Evolutionary conservation across 352 stramenopile species (phyloP).

Genomic region (Pythium volutum): DNA sequence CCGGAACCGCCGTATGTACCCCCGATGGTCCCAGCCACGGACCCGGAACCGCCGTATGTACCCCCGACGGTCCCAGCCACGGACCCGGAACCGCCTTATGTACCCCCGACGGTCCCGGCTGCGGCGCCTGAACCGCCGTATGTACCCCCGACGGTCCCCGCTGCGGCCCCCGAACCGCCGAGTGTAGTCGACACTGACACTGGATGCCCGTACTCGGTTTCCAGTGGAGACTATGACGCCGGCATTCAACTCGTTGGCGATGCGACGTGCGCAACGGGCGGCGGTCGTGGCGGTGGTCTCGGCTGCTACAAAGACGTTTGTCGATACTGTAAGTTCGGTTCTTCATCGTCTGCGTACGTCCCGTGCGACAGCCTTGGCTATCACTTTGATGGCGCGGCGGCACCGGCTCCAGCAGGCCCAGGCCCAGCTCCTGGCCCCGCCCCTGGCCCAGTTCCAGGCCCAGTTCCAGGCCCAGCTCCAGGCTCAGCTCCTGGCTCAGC

Average conservation of each 20-base stretch:
- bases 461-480: neutral
- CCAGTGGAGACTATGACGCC: constrained; percentile 11
- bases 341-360: constrained; percentile 10
- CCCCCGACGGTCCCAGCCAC: neutral
- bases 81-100: neutral
- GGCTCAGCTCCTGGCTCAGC: neutral
- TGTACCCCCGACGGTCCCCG: too few relatives aligned
- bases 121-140: neutral
- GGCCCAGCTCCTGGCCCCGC: neutral
- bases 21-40: neutral
- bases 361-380: constrained; percentile 11
- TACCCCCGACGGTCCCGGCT: neutral
- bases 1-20: too few relatives aligned
- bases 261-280: constrained; percentile 11
- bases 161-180: neutral
- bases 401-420: neutral
- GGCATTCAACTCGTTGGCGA: constrained; percentile 26
- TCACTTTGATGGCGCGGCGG: neutral
- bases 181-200: neutral
- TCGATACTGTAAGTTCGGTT: constrained; percentile 28
- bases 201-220: neutral
- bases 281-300: neutral
- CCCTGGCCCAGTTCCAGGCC: neutral
- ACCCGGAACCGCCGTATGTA: too few relatives aligned
- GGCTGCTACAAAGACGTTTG: constrained; percentile 26